Conservation (phyloP, 345 rosid species). For the Hirschfeldia incana region DNA sequence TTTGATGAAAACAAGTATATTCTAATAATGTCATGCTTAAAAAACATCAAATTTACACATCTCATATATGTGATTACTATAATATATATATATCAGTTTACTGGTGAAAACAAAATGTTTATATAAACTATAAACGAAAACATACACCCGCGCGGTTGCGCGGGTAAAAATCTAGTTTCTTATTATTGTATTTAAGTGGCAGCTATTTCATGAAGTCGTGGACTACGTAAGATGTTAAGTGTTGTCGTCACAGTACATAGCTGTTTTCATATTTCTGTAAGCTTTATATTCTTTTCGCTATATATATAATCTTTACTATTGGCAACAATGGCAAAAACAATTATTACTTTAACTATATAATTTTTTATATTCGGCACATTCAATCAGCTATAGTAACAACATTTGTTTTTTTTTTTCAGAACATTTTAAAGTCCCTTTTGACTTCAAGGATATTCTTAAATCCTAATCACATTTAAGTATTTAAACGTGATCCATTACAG, state of each 20-base stretch:
- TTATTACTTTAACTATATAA: conserved; percentile 11
- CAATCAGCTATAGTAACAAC: conserved; percentile 1
- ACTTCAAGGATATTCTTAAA: conserved; percentile 11
- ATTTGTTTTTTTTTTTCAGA: not conserved
- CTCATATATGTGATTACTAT: too few species aligned
- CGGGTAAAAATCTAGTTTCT: too few species aligned
- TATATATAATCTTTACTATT: not conserved
- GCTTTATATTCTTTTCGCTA: not conserved
- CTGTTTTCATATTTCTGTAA: not conserved
- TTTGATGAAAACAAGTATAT: too few species aligned
- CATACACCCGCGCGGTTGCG: too few species aligned
- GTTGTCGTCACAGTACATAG: not conserved
- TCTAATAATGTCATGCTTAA: too few species aligned
- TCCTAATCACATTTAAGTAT: not conserved
- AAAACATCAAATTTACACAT: too few species aligned
- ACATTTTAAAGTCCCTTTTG: conserved; percentile 2
- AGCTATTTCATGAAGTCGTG: not conserved
- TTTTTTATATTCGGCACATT: conserved; percentile 16
- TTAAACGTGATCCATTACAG: not conserved
- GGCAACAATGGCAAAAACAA: not conserved
- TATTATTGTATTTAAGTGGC: conserved; percentile 5
- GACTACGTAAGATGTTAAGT: not conserved
- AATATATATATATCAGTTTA: too few species aligned
- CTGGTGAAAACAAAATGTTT: too few species aligned
- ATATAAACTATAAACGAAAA: too few species aligned